These are phyloP conservation scores for Alliaria petiolata DNA, from an alignment of 345 rosid species.

Conservation along the genomic window DNA sequence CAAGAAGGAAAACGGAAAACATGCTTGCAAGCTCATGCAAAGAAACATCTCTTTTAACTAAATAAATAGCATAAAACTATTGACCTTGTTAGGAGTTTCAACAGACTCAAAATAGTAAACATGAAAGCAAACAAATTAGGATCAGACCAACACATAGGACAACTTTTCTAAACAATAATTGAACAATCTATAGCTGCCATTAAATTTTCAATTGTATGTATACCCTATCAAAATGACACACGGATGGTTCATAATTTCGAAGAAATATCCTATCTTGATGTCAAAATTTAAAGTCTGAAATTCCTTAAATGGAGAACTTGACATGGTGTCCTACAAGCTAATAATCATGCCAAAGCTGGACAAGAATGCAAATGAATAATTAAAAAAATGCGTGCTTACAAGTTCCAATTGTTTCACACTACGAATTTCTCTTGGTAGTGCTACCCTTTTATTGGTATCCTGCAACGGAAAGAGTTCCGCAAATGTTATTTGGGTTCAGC, in stretches of 20 bases:
- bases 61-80: background rate
- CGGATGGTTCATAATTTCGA: background rate
- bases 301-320: constrained; percentile 1
- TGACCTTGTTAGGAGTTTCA: background rate
- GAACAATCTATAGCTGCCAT: background rate
- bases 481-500: constrained; percentile 8
- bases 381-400: constrained; percentile 43
- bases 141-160: background rate
- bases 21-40: constrained; percentile 9
- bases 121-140: background rate
- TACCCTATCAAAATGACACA: constrained; percentile 13
- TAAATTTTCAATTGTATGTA: background rate
- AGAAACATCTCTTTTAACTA: background rate
- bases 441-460: constrained; percentile 67
- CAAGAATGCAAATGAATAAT: constrained; percentile 5
- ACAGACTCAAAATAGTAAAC: background rate
- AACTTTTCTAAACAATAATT: background rate
- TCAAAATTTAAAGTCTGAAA: background rate
- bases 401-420: constrained; percentile 77
- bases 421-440: constrained; percentile 86
- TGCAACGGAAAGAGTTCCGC: constrained; percentile 33
- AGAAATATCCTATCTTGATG: background rate
- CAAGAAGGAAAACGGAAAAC: constrained; percentile 5
- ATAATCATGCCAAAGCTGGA: too few relatives aligned
- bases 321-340: too few relatives aligned